Conservation (phyloP, 2,329 filamentous ascomycete species). For the Thelonectria discophora region DNA sequence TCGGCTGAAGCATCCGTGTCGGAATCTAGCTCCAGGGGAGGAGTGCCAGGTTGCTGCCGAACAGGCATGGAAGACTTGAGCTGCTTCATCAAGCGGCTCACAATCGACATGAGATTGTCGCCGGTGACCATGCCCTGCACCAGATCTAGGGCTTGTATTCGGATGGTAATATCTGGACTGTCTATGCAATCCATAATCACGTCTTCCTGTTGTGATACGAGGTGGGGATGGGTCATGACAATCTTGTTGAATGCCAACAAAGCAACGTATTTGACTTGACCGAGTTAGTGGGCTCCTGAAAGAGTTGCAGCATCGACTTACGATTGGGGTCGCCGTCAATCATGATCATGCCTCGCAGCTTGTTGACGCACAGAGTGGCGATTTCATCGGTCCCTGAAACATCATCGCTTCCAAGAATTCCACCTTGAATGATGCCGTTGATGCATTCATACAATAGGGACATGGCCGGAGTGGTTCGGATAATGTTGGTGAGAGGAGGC, state of each 20-base stretch:
- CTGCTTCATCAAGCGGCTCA: constrained; percentile 88
- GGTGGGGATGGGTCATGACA: constrained; percentile 83
- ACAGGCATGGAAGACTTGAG: constrained; percentile 72
- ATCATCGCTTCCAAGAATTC: constrained; percentile 86
- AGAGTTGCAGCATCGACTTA: constrained; percentile 56
- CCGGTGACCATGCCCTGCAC: constrained; percentile 93
- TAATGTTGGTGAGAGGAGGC: constrained; percentile 89
- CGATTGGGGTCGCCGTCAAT: constrained; percentile 92
- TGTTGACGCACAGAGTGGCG: constrained; percentile 89
- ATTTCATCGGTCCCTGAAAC: constrained; percentile 88
- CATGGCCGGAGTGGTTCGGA: constrained; percentile 95
- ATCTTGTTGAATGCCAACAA: constrained; percentile 96
- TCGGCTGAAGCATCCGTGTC: constrained; percentile 59
- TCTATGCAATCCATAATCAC: constrained; percentile 97
- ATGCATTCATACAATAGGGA: constrained; percentile 98
- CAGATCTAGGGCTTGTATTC: constrained; percentile 89
- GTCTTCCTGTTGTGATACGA: constrained; percentile 93
- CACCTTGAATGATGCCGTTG: constrained; percentile 96
- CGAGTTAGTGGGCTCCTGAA: constrained; percentile 25
- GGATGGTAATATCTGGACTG: constrained; percentile 94
- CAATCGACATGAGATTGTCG: constrained; percentile 84
- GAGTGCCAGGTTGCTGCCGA: constrained; percentile 51
- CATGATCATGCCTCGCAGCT: constrained; percentile 92
- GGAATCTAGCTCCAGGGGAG: constrained; percentile 59
- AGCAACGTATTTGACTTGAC: constrained; percentile 92